Evolutionary conservation across 148 eudicot species (phyloP), one percentile per base, ranked within the genome.

Genomic region (Chenopodium suecicum): DNA sequence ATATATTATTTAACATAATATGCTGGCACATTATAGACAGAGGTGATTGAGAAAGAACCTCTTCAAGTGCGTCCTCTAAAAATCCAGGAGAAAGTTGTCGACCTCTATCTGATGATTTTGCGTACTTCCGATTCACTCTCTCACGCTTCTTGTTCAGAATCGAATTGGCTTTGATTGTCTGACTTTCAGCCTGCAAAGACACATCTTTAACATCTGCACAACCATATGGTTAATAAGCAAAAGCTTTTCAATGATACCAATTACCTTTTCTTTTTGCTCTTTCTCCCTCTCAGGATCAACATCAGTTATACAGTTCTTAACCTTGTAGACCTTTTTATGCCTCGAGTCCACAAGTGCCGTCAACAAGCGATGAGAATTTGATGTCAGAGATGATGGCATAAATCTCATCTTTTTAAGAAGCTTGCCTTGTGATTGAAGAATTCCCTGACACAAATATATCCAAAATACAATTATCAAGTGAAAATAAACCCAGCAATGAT

Each of bases 261-360:
- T 84, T 90, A 94, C 98, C 94, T 78, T 92, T 80, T 93, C 98
- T 70, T 90, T 94, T 83, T 90, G 97, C 79, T 97, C 99, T 83
- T 94, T 94, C 88, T 94, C 98, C 88, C 90, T 97, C 92, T 97
- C 99, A 75, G 99, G 99, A 80, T 97, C 99, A 71, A 94, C 94
- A 85, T 94, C 98, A 67, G 99, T 92, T 85, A 97, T 81, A 75
- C 97, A 94, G 80, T 94, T 94, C 87, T 97, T 97, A 65, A 97
- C 97, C 83, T 89, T 97, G 84, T 88, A 91, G 32, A 91, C 92
- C 85, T 94, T 97, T 86, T 97, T 97, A 87, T 97, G 97, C 64
- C 97, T 88, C 2, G 98, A 92, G 84, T 94, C 99, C 77, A 94
- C 99, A 80, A 97, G 85, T 47, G 98, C 98, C 80, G 98, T 97